Conservation (phyloP, 352 stramenopile species). For the Stephanocyclus meneghinianus region DNA sequence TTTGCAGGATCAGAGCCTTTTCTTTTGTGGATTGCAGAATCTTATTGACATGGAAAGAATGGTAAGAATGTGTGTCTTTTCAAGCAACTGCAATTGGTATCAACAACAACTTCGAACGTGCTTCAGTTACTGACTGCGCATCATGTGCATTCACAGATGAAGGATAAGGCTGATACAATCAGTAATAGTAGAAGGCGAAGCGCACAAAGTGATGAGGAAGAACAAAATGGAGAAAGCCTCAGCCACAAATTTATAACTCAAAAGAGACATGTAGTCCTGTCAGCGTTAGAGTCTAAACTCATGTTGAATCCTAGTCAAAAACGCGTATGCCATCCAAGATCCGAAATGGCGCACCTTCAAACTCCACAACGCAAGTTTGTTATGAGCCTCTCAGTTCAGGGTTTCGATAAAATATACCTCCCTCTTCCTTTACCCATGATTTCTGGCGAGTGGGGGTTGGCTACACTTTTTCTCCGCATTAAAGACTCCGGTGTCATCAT, state of each 20-base stretch:
- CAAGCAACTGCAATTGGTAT: not conserved
- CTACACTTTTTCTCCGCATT: conserved; percentile 48
- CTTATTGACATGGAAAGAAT: conserved; percentile 60
- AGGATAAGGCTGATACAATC: conserved; percentile 16
- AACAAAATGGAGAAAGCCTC: conserved; percentile 1
- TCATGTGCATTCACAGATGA: conserved; percentile 12
- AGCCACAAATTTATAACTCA: conserved; percentile 24
- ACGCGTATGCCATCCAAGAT: conserved; percentile 32
- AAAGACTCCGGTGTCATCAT: conserved; percentile 51
- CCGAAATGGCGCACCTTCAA: conserved; percentile 40
- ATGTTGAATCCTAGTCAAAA: conserved; percentile 36
- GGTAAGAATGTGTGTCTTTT: conserved; percentile 25
- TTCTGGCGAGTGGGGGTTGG: conserved; percentile 46
- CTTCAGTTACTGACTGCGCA: not conserved
- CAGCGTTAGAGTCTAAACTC: conserved; percentile 42
- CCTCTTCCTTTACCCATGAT: conserved; percentile 55
- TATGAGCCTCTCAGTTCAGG: conserved; percentile 35
- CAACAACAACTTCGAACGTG: not conserved
- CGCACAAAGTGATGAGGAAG: not conserved
- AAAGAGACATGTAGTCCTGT: conserved; percentile 44
- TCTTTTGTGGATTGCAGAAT: conserved; percentile 57
- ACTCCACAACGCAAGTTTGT: conserved; percentile 36
- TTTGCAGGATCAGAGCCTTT: conserved; percentile 45
- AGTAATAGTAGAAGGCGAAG: conserved; percentile 11
- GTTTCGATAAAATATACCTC: conserved; percentile 39